Conservation (phyloP, 176 grass and related monocot species). For the Aegilops bicornis region DNA sequence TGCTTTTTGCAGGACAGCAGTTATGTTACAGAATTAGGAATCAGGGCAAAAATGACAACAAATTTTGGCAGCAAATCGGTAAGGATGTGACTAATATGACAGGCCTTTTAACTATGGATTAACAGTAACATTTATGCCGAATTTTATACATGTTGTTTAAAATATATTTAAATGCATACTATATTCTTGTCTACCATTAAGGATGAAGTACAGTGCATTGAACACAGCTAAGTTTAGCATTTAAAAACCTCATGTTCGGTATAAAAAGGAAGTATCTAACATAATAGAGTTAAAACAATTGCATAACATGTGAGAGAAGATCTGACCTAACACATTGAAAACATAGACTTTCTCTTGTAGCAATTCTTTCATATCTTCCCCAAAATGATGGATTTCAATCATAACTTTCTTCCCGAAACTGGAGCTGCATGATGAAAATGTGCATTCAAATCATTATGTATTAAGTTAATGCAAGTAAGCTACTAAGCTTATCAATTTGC, state of each 20-base stretch:
- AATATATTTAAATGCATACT: not conserved
- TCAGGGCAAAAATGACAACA: not conserved
- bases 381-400: constrained; percentile 57
- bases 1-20: constrained; percentile 1
- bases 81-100: not conserved
- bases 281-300: constrained; percentile 3
- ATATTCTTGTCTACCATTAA: not conserved
- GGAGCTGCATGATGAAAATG: constrained; percentile 51
- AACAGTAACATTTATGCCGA: not conserved
- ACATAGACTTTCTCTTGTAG: constrained; percentile 77
- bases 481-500: not conserved
- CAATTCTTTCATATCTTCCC: constrained; percentile 84
- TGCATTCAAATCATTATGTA: not conserved
- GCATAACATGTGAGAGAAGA: not conserved
- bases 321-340: constrained; percentile 74
- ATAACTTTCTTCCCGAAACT: constrained; percentile 48
- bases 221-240: constrained; percentile 3
- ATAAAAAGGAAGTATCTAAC: not conserved
- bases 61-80: not conserved
- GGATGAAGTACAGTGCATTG: constrained; percentile 3
- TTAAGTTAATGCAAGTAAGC: not conserved
- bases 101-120: not conserved
- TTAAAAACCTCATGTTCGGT: not conserved
- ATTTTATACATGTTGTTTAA: not conserved
- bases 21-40: constrained; percentile 19